Evolutionary conservation across 208 protist species (phyloP).

Genomic region (Willaertia magna): DNA sequence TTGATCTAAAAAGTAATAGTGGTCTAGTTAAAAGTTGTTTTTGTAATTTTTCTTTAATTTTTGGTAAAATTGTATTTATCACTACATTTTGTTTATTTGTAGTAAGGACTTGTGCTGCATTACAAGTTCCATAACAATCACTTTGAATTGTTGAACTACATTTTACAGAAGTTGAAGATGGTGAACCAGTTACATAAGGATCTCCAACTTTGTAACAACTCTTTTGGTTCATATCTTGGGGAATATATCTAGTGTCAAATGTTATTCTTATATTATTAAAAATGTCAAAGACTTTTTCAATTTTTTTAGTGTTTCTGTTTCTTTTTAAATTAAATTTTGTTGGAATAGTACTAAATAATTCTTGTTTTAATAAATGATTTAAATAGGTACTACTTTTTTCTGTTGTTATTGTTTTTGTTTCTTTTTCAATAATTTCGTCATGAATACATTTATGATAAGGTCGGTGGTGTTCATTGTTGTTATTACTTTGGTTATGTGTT

Average conservation of each 20-base stretch:
- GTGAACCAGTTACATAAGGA: neutral
- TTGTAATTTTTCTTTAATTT: neutral
- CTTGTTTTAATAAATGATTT: too few relatives aligned
- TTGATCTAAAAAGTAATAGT: neutral
- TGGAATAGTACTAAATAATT: neutral
- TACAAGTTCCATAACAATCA: conserved; percentile 4
- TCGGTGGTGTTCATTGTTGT: neutral
- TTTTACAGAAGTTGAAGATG: neutral
- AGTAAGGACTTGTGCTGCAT: neutral
- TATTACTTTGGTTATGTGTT: neutral
- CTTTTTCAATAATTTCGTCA: neutral
- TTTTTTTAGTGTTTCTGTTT: too few relatives aligned
- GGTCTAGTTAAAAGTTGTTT: neutral
- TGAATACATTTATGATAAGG: neutral
- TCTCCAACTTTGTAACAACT: neutral
- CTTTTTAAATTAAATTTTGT: neutral
- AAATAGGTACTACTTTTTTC: neutral
- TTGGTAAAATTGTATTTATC: neutral
- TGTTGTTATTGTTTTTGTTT: neutral
- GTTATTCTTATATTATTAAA: neutral
- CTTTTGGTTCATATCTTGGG: neutral
- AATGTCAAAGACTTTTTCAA: neutral
- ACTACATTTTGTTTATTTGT: neutral
- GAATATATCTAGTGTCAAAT: neutral
- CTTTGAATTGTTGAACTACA: neutral